Conservation (phyloP, 1,139 yeast genomes). For the Blastobotrys arbuscula region DNA sequence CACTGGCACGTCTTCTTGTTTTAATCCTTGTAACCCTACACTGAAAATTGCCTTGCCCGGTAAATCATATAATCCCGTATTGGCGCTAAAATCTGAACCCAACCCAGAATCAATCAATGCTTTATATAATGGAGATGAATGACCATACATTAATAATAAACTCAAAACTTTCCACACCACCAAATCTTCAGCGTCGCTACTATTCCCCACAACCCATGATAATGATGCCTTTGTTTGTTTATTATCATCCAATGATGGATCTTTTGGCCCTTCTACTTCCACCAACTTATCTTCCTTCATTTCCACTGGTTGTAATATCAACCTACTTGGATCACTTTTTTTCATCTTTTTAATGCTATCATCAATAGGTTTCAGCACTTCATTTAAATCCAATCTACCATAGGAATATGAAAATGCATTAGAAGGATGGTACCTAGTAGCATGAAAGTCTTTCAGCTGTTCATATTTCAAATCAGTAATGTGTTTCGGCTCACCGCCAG, state of each 20-base stretch:
- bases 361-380: slow-evolving; percentile 56
- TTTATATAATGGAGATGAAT: slow-evolving; percentile 83
- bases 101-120: slow-evolving; percentile 75
- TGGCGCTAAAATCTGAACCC: slow-evolving; percentile 83
- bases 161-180: slow-evolving; percentile 71
- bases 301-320: slow-evolving; percentile 41
- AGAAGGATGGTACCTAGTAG: slow-evolving; percentile 76
- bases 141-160: slow-evolving; percentile 79
- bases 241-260: slow-evolving; percentile 68
- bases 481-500: slow-evolving; percentile 89
- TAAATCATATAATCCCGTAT: slow-evolving; percentile 81
- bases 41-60: slow-evolving; percentile 77
- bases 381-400: slow-evolving; percentile 64
- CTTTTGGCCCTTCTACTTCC: slow-evolving; percentile 66
- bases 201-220: slow-evolving; percentile 81
- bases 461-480: slow-evolving; percentile 72
- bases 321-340: slow-evolving; percentile 16
- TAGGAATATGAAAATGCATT: slow-evolving; percentile 84
- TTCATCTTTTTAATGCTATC: slow-evolving; percentile 48
- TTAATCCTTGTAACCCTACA: slow-evolving; percentile 77
- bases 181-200: slow-evolving; percentile 61
- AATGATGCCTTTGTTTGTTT: slow-evolving; percentile 74
- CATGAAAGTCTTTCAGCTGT: slow-evolving; percentile 72
- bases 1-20: slow-evolving; percentile 43
- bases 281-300: slow-evolving; percentile 37